Evolutionary conservation across 306 rosid species (phyloP), one percentile per base, ranked within the genome.

Genomic region (Dalbergia cultrata): DNA sequence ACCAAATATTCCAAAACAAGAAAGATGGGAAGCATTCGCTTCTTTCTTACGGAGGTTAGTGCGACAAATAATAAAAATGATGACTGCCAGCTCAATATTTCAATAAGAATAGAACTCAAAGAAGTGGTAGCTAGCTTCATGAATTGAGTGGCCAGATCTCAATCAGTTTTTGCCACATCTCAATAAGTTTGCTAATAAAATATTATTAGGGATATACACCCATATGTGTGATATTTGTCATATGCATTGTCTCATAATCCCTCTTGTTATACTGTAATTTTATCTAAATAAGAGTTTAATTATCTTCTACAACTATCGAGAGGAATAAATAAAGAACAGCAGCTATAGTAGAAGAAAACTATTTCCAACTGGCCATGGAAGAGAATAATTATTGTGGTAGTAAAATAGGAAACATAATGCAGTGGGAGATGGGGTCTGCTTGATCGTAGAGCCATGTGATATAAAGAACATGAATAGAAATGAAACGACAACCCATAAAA

Each of bases 351-450:
- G 43, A 35, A 2, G 53, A 61, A 7, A 44, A 22, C 14, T 22
- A 17, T 4, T 44, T 0, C 18, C 31, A 34, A 59, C 31, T 33
- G 70, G 53, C 17, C 18, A 17, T 52, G 67, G 47, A 67, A 79
- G 62, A 79, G 61, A 47, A 56, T 65, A 22, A 65, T 18, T 33
- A 9, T 43, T 64, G 39, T 22, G 70, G 39, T 22, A 14, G 54
- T 34, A 47, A 81, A 74, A n/a, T 59, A 35, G 10, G 77, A 50
- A 22, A 68, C 77, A 75, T 47, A 50, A 11, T 37, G 18, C 49
- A 69, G 77, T 75, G 81, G 81, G 44, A 75, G 67, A 50, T 75
- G 81, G 72, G 77, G 80, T 66, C 80, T 56, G 31, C 75, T 56
- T 80, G 8, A 18, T 65, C 43, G 10, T 13, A 45, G 57, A 54